Conservation (phyloP, 169 alveolate species). For the Cryptosporidium xiaoi region DNA sequence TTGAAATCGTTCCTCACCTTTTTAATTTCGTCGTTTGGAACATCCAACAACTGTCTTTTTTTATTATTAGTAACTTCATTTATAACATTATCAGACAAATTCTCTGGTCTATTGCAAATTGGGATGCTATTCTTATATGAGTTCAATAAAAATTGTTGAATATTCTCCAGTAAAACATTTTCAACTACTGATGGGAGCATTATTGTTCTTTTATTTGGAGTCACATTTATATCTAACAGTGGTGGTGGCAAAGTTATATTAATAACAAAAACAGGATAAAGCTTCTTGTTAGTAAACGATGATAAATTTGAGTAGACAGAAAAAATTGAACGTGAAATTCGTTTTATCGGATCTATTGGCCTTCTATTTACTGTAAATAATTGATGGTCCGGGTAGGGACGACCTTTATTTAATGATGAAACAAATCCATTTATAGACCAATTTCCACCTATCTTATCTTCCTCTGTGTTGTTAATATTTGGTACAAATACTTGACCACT, state of each 20-base stretch:
- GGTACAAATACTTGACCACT: constrained; percentile 60
- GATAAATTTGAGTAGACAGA: constrained; percentile 53
- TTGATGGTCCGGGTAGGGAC: constrained; percentile 64
- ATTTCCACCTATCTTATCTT: constrained; percentile 34
- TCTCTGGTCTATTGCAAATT: neutral
- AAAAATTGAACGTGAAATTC: constrained; percentile 38
- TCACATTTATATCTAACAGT: constrained; percentile 49
- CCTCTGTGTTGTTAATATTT: neutral
- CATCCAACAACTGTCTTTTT: neutral
- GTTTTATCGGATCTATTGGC: constrained; percentile 34
- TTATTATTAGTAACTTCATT: neutral
- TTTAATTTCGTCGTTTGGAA: neutral
- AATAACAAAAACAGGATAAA: constrained; percentile 61
- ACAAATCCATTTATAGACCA: constrained; percentile 56
- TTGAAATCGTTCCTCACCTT: neutral
- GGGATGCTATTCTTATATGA: constrained; percentile 40
- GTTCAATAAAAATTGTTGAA: constrained; percentile 30
- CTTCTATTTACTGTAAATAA: constrained; percentile 39
- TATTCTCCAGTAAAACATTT: constrained; percentile 8
- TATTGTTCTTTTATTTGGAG: constrained; percentile 51
- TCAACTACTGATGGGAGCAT: constrained; percentile 60
- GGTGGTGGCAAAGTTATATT: constrained; percentile 43
- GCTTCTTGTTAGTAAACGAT: constrained; percentile 21
- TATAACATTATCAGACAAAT: neutral
- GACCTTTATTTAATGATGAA: constrained; percentile 62